Evolutionary conservation across 2,329 filamentous ascomycete genomes (phyloP).

Genomic region (Thermothelomyces thermophilus): DNA sequence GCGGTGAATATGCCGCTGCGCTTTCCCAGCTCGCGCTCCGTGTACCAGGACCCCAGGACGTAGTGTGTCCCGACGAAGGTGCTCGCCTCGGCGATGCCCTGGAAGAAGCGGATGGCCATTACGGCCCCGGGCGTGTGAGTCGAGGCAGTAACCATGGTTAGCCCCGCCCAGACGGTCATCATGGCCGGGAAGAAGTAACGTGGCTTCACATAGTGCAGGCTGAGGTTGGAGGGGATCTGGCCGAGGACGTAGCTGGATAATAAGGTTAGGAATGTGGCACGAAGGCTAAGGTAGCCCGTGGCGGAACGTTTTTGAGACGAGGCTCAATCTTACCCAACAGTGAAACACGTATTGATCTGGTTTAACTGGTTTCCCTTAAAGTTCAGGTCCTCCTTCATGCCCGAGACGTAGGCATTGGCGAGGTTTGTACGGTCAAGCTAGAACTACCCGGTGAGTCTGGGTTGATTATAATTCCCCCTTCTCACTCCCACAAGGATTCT

Average conservation of each 20-base stretch:
- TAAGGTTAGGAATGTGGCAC: too few species aligned
- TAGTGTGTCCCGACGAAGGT: constrained; percentile 55
- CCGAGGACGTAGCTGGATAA: constrained; percentile 44
- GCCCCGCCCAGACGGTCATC: constrained; percentile 56
- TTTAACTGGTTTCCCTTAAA: constrained; percentile 46
- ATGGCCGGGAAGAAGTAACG: constrained; percentile 58
- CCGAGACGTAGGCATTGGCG: constrained; percentile 48
- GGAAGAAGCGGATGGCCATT: constrained; percentile 54
- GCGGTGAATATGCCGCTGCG: constrained; percentile 55
- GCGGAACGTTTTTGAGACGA: background rate
- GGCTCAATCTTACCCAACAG: constrained; percentile 33
- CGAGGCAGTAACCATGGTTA: constrained; percentile 56
- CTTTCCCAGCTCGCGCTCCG: constrained; percentile 53
- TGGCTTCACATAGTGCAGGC: constrained; percentile 56
- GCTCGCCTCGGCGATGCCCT: constrained; percentile 48
- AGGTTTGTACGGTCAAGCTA: constrained; percentile 46
- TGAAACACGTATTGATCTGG: constrained; percentile 47
- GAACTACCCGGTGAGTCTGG: background rate
- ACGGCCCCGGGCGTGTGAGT: constrained; percentile 46
- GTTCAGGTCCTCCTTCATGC: constrained; percentile 45
- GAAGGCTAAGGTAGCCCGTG: too few species aligned
- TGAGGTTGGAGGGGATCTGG: constrained; percentile 55
- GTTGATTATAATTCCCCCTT: too few species aligned
- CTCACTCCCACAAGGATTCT: too few species aligned
- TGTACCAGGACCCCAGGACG: constrained; percentile 57